Base-by-base conservation (phyloP, 2,329 filamentous ascomycete genomes). In the Talaromyces sp. region DNA sequence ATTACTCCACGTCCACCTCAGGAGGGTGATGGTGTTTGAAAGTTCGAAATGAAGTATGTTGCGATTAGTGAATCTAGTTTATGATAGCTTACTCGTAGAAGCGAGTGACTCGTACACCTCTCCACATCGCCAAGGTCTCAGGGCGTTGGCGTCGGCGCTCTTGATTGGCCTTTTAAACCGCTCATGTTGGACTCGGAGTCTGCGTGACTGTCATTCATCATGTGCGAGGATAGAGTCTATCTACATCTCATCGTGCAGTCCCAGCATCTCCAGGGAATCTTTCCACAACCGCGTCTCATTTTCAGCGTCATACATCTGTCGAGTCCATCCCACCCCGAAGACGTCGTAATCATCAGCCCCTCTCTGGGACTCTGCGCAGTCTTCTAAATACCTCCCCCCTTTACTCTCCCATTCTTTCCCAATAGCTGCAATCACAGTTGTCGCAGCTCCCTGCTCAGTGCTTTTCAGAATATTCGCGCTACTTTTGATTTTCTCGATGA, bases 371-470 rank as follows among this genome's bases (percentile, higher is more conserved):
- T 57, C 66, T 31, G 65, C 61, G 47, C 68, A 68, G 64, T 69
- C 49, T 54, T 69, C 67, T 52, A 78, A 59, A 69, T 78, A 79
- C 62, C 54, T 68, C 0, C 75, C 77, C 0, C 77, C 76, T 35
- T 68, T 74, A 2, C 65, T 66, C 45, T 69, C 69, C 61, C 68
- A 74, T 61, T 74, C 74, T 58, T 69, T 68, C 0, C 69, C 69
- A 31, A 78, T 65, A 2, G 73, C 75, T 31, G 76, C 76, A 58
- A 69, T 69, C 5, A 79, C 71, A 31, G 70, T 73, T 22, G 76
- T 79, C 13, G 77, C 75, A 61, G 76, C 78, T 22, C 75, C 77
- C 68, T 80, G 77, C 50, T 68, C 73, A 0, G 65, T 15, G 13
- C 63, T 73, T 67, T 78, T 78, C 63, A 73, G 65, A 17, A 65